Evolutionary conservation across 176 grass and related monocot genomes (phyloP).

Genomic region (Oryza glumipatula): DNA sequence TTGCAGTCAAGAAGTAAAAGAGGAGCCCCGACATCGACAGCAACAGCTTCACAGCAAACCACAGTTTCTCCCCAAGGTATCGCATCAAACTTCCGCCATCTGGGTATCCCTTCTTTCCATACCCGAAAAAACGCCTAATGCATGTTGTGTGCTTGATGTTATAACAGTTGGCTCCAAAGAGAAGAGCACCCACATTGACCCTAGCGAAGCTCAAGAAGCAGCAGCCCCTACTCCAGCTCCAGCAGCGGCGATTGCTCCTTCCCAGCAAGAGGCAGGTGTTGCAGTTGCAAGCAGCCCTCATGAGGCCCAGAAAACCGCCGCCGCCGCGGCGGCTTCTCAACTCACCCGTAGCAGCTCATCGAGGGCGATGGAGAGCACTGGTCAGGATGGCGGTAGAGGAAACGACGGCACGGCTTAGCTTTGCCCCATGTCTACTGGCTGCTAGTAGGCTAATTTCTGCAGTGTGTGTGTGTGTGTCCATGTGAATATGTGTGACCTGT

Average conservation of each 20-base stretch:
- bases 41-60: slow-evolving; percentile 37
- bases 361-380: not conserved
- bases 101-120: not conserved
- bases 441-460: not conserved
- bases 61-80: slow-evolving; percentile 45
- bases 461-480: not conserved
- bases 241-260: not conserved
- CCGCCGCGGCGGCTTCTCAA: not conserved
- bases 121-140: not conserved
- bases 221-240: not conserved
- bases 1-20: slow-evolving; percentile 82
- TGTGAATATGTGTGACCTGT: not conserved
- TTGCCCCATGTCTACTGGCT: not conserved
- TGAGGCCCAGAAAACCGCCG: not conserved
- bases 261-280: not conserved
- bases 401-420: not conserved
- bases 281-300: not conserved
- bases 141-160: not conserved
- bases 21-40: slow-evolving; percentile 40
- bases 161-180: not conserved
- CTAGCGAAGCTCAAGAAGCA: not conserved
- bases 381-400: not conserved
- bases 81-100: not conserved
- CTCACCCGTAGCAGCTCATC: not conserved
- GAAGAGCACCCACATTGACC: not conserved